Percentiles rank a stretch among this genome's conserved stretches.
These are phyloP conservation scores for Elaphomyces granulatus DNA, from an alignment of 495 filamentous ascomycete genomes.

Conservation along the genomic window DNA sequence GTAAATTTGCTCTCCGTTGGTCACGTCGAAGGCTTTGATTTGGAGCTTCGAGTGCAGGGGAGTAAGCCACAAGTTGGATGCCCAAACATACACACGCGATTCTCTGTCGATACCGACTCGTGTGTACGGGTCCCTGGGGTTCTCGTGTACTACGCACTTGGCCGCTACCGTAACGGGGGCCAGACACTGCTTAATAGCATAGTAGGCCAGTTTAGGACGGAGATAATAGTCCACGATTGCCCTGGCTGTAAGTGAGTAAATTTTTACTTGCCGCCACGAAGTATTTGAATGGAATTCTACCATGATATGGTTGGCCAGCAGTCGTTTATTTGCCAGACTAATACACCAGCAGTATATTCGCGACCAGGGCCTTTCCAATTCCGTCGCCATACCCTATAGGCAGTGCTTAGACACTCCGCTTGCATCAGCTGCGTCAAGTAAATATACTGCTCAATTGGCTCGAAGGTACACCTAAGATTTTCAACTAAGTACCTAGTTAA, in stretches of 20 bases:
- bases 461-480: slow-evolving; percentile 38
- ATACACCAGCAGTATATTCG: slow-evolving; percentile 60
- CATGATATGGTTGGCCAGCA: slow-evolving; percentile 71
- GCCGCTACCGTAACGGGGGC: slow-evolving; percentile 45
- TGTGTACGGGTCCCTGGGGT: slow-evolving; percentile 36
- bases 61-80: slow-evolving; percentile 43
- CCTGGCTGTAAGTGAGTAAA: too few species aligned
- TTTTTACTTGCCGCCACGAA: too few species aligned
- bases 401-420: slow-evolving; percentile 57
- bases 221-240: slow-evolving; percentile 58
- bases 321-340: slow-evolving; percentile 85
- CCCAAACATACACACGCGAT: slow-evolving; percentile 52
- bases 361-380: slow-evolving; percentile 45
- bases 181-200: slow-evolving; percentile 56
- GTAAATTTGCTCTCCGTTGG: slow-evolving; percentile 43
- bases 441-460: slow-evolving; percentile 48
- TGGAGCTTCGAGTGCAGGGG: slow-evolving; percentile 39
- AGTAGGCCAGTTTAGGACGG: slow-evolving; percentile 61
- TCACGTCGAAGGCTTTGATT: slow-evolving; percentile 49
- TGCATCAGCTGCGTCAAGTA: slow-evolving; percentile 73
- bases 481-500: slow-evolving; percentile 47
- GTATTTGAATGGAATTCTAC: too few species aligned
- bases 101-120: slow-evolving; percentile 28
- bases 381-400: slow-evolving; percentile 62
- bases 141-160: slow-evolving; percentile 38